Conservation (phyloP, 1,284 basidiomycete species). For the Phylloboletellus chloephorus region DNA sequence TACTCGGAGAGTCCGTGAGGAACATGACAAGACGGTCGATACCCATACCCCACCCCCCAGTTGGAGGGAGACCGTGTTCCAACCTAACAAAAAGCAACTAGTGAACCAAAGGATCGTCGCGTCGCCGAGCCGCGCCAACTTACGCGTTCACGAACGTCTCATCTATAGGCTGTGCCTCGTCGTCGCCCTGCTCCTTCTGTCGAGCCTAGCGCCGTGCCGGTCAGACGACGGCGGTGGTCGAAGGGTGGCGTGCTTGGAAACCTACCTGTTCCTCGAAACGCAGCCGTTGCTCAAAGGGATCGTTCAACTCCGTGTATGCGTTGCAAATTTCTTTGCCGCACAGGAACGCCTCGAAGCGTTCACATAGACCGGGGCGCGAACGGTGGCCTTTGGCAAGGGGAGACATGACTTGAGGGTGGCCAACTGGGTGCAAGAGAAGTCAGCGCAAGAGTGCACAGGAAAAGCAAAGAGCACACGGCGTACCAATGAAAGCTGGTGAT, state of each 20-base stretch:
- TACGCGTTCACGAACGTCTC: constrained; percentile 91
- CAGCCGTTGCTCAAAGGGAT: constrained; percentile 93
- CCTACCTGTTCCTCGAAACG: constrained; percentile 91
- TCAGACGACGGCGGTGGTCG: background rate
- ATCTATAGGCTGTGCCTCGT: constrained; percentile 96
- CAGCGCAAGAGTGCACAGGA: background rate
- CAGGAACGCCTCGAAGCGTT: constrained; percentile 98
- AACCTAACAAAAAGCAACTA: constrained; percentile 46
- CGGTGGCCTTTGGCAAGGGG: constrained; percentile 97
- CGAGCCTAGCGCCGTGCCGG: constrained; percentile 43
- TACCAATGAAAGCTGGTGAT: constrained; percentile 93
- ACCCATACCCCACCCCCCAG: constrained; percentile 94
- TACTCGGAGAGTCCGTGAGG: constrained; percentile 86
- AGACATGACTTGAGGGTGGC: constrained; percentile 99
- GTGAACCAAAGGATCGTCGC: constrained; percentile 2
- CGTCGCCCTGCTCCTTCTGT: constrained; percentile 96
- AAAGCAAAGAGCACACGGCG: constrained; percentile 13
- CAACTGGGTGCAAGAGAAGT: constrained; percentile 53
- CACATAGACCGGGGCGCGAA: constrained; percentile 89
- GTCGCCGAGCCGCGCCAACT: constrained; percentile 31
- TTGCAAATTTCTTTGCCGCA: constrained; percentile 98
- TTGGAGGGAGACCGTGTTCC: constrained; percentile 96
- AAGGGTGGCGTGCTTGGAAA: background rate
- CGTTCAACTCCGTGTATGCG: constrained; percentile 98
- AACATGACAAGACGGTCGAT: constrained; percentile 96